Evolutionary conservation across 805 yeast species (phyloP), one percentile per base, ranked within the genome.

Genomic region (Starmerella geochares): DNA sequence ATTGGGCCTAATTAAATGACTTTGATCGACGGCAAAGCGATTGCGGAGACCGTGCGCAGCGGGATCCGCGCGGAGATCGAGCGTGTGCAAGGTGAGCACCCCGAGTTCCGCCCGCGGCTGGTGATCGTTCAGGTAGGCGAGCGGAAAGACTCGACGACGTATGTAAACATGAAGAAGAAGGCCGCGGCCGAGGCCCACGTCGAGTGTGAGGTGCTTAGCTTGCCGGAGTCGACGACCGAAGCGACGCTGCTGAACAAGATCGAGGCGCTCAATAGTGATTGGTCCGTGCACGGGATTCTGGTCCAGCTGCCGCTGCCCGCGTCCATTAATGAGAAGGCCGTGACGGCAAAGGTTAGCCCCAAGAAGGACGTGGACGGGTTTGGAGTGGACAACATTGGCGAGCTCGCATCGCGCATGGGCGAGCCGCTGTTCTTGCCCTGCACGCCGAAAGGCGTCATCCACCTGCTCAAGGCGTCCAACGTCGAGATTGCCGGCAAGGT

Each of bases 361-460:
- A 79, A 75, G 39, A 90, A 90, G 69, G 98, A 90, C 62, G 95
- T 92, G 42, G 98, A 90, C 66, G 98, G 98, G 1, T 92, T 90
- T 62, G 92, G 88, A 38, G 79, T 87, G 49, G 75, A 73, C 60
- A 92, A 92, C 65, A 80, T 86, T 50, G 97, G 96, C 53, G 96
- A 90, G 63, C 74, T 90, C 52, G 78, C 88, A 59, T 86, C 87
- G 67, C 79, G 84, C 58, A 86, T 86, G 47, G 96, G 96, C 20
- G 64, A 71, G 32, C 95, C 96, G 28, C 68, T 71, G 53, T 88
- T 86, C 67, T 73, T 81, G 56, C 97, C 98, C 31, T 90, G 97
- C 70, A 90, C 98, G 25, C 98, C 98, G 49, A 80, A 81, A 68
- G 98, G 98, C 51, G 78, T 87, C 60, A 81, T 90, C 72, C 83